Evolutionary conservation across 495 filamentous ascomycete species (phyloP).

Genomic region (Hyaloscypha bicolor): DNA sequence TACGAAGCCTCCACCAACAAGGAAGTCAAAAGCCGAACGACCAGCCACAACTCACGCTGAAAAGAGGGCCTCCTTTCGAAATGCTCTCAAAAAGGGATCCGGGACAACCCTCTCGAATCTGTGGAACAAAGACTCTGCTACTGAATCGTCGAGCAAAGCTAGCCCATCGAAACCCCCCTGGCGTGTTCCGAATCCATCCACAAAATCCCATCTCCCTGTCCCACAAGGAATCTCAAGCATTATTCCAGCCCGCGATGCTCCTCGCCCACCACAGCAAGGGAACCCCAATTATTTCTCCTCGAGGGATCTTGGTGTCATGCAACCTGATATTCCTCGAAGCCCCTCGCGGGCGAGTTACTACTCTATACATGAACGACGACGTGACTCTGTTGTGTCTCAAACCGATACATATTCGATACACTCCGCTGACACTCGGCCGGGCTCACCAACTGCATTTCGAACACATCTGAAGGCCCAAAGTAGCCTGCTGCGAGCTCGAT

Average conservation of each 20-base stretch:
- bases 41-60: slow-evolving; percentile 22
- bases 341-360: slow-evolving; percentile 50
- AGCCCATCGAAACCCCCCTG: slow-evolving; percentile 24
- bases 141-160: slow-evolving; percentile 12
- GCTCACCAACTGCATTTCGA: slow-evolving; percentile 48
- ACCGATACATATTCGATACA: slow-evolving; percentile 63
- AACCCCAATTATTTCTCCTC: slow-evolving; percentile 42
- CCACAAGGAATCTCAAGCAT: slow-evolving; percentile 29
- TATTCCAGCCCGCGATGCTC: slow-evolving; percentile 32
- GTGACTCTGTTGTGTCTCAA: slow-evolving; percentile 59
- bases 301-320: slow-evolving; percentile 31
- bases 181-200: slow-evolving; percentile 12
- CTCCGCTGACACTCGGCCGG: slow-evolving; percentile 45
- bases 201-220: slow-evolving; percentile 24
- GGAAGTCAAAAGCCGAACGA: slow-evolving; percentile 25
- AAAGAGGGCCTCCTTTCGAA: slow-evolving; percentile 33
- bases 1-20: slow-evolving; percentile 25
- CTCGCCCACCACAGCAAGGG: slow-evolving; percentile 42
- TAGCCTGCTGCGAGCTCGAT: slow-evolving; percentile 48
- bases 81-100: slow-evolving; percentile 34
- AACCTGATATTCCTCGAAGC: slow-evolving; percentile 30
- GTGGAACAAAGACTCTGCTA: slow-evolving; percentile 32
- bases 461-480: slow-evolving; percentile 52
- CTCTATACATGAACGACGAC: slow-evolving; percentile 53
- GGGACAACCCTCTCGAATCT: slow-evolving; percentile 30